Conservation (phyloP, 176 grass and related monocot genomes). For the Triticum dicoccoides region DNA sequence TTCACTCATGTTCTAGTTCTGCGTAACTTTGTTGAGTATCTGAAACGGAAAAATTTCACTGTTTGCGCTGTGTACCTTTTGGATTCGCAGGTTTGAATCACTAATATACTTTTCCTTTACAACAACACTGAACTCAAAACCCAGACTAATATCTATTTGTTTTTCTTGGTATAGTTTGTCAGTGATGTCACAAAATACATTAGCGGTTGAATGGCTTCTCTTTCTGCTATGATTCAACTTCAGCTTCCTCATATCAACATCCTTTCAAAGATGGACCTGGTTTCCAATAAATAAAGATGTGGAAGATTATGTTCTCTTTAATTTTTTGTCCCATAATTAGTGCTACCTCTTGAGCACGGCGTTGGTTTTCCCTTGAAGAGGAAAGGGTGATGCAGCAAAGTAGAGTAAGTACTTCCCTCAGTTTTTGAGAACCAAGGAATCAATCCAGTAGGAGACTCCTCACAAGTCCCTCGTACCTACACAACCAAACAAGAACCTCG, state of each 20-base stretch:
- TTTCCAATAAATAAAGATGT: conserved; percentile 84
- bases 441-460: no score
- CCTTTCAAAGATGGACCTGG: conserved; percentile 97
- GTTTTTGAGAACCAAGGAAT: no score
- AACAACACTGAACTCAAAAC: background rate
- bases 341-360: no score
- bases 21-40: conserved; percentile 80
- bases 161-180: conserved; percentile 63
- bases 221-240: conserved; percentile 97
- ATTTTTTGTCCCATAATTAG: background rate
- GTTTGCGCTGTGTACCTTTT: conserved; percentile 87
- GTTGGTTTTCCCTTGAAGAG: no score
- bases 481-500: no score
- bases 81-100: conserved; percentile 84
- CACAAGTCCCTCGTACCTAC: no score
- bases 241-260: conserved; percentile 97
- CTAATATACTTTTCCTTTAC: background rate
- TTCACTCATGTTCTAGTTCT: conserved; percentile 94
- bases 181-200: conserved; percentile 97
- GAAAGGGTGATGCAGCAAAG: no score
- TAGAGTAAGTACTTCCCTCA: no score
- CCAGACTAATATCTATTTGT: conserved; percentile 12
- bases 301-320: conserved; percentile 60
- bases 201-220: conserved; percentile 95
- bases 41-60: conserved; percentile 90